Percentiles rank a stretch among this genome's conserved stretches.
Conservation (phyloP, 2,329 filamentous ascomycete species). For the Sphaceloma murrayae region DNA sequence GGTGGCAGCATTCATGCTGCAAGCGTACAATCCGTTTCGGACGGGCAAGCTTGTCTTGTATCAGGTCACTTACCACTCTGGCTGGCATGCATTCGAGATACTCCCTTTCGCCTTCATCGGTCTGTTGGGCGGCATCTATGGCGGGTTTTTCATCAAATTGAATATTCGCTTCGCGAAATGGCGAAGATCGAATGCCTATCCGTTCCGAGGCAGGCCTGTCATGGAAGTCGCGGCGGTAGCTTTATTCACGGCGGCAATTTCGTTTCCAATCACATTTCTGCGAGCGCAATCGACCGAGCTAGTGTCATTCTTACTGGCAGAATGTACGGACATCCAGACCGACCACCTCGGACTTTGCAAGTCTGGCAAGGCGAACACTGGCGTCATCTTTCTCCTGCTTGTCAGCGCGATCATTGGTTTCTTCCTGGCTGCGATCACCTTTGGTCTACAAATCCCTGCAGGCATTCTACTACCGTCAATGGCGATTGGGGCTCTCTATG, state of each 20-base stretch:
- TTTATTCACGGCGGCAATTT: slow-evolving; percentile 74
- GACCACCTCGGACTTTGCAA: slow-evolving; percentile 89
- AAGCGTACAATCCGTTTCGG: slow-evolving; percentile 87
- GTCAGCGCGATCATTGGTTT: slow-evolving; percentile 77
- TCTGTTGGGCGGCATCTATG: slow-evolving; percentile 84
- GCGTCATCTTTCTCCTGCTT: slow-evolving; percentile 72
- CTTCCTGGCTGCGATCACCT: slow-evolving; percentile 75
- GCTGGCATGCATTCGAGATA: slow-evolving; percentile 92
- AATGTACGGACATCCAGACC: slow-evolving; percentile 72
- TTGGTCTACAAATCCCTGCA: slow-evolving; percentile 87
- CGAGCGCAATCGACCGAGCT: slow-evolving; percentile 84
- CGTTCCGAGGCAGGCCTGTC: slow-evolving; percentile 60
- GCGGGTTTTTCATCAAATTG: slow-evolving; percentile 84
- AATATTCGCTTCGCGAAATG: slow-evolving; percentile 82
- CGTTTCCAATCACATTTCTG: slow-evolving; percentile 96
- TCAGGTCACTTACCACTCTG: slow-evolving; percentile 83
- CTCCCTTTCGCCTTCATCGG: slow-evolving; percentile 80
- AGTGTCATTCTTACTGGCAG: slow-evolving; percentile 82
- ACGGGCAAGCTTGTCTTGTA: slow-evolving; percentile 94
- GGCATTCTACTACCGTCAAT: slow-evolving; percentile 94
- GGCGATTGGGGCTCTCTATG: slow-evolving; percentile 85
- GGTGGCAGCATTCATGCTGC: slow-evolving; percentile 90
- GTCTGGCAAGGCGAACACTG: slow-evolving; percentile 69
- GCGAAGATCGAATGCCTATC: slow-evolving; percentile 56
- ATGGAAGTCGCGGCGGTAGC: slow-evolving; percentile 72